These are phyloP conservation scores for Arxiozyma bovina DNA, from an alignment of 1,139 yeast genomes.

Conservation along the genomic window DNA sequence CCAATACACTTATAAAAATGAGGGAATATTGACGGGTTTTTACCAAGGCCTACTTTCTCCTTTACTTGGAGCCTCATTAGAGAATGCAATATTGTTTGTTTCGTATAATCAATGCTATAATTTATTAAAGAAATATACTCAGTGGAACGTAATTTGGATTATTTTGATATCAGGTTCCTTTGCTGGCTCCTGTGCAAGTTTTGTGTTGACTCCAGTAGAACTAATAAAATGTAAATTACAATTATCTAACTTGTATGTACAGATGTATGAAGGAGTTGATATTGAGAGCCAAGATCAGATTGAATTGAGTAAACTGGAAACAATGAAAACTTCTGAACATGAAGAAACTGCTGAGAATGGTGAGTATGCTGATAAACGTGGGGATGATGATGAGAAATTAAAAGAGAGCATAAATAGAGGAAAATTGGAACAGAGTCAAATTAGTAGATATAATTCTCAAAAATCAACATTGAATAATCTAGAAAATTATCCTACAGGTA, in stretches of 20 bases:
- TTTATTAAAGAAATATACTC: slow-evolving; percentile 18
- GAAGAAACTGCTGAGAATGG: slow-evolving; percentile 1
- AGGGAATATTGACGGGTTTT: slow-evolving; percentile 55
- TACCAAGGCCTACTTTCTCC: slow-evolving; percentile 75
- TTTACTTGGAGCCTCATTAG: slow-evolving; percentile 77
- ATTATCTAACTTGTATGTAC: slow-evolving; percentile 42
- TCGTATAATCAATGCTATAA: slow-evolving; percentile 45
- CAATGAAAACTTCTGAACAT: not conserved
- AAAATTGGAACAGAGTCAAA: not conserved
- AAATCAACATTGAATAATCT: not conserved
- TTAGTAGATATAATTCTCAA: not conserved
- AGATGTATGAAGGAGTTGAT: slow-evolving; percentile 1
- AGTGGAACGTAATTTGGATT: slow-evolving; percentile 34
- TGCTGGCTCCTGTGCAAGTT: slow-evolving; percentile 77
- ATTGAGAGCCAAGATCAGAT: not conserved
- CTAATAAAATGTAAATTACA: slow-evolving; percentile 81
- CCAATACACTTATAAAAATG: slow-evolving; percentile 47
- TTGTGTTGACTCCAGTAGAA: slow-evolving; percentile 83
- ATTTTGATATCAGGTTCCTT: slow-evolving; percentile 62
- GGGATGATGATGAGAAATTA: not conserved
- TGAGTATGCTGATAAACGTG: not conserved
- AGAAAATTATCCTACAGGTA: slow-evolving; percentile 15
- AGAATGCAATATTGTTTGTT: slow-evolving; percentile 65
- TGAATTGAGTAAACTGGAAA: not conserved
- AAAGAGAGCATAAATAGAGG: too few species aligned